Percentiles rank a stretch among this genome's conserved stretches.
Conservation (phyloP, 2,329 filamentous ascomycete species). For the Cryphonectria parasitica region DNA sequence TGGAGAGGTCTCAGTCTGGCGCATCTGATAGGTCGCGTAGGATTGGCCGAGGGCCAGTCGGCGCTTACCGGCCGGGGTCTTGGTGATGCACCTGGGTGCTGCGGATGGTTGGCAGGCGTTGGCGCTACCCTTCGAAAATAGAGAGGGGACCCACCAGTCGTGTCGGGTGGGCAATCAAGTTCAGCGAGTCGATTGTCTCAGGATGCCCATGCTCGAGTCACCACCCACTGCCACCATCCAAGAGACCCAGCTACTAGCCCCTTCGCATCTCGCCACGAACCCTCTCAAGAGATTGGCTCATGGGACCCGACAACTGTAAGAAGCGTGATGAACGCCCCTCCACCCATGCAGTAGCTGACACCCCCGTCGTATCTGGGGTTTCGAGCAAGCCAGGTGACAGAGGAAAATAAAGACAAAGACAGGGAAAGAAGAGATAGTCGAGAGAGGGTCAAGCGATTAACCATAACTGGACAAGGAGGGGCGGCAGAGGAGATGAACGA, state of each 20-base stretch:
- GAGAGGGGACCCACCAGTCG: constrained; percentile 43
- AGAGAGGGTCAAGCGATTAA: constrained; percentile 10
- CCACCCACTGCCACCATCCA: constrained; percentile 25
- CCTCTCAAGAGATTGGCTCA: constrained; percentile 45
- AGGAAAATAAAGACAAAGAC: constrained; percentile 9
- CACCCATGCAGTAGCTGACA: constrained; percentile 13
- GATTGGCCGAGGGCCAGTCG: constrained; percentile 47
- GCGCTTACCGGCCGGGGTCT: constrained; percentile 51
- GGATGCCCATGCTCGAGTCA: constrained; percentile 46
- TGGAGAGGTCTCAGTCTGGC: constrained; percentile 40
- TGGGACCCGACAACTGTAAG: constrained; percentile 45
- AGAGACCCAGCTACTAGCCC: constrained; percentile 31
- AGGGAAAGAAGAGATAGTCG: not conserved
- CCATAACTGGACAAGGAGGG: constrained; percentile 14
- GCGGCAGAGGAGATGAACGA: constrained; percentile 18
- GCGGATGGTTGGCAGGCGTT: constrained; percentile 43
- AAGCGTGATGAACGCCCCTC: constrained; percentile 21
- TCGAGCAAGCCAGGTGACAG: constrained; percentile 16
- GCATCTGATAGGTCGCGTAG: constrained; percentile 49
- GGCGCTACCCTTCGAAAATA: constrained; percentile 47
- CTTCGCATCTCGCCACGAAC: constrained; percentile 45
- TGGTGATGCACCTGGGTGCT: constrained; percentile 36
- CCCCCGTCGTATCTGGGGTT: constrained; percentile 19
- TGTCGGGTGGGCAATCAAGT: constrained; percentile 47
- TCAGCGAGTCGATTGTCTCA: constrained; percentile 52